Base-by-base conservation (phyloP, 176 grass and related monocot species). In the Aegilops umbellulata region DNA sequence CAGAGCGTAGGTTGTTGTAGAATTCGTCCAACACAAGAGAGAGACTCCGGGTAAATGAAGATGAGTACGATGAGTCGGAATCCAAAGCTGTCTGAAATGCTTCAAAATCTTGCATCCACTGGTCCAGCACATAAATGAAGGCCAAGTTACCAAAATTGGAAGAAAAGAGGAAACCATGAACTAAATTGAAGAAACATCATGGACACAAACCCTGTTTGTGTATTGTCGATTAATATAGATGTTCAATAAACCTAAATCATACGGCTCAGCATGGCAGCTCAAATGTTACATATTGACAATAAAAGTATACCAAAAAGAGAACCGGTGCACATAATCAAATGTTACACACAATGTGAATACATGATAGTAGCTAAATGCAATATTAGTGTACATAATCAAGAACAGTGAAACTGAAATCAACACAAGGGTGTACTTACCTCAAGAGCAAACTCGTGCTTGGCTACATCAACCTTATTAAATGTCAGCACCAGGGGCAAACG, bases 71-170 rank as follows among this genome's bases (percentile, higher is more conserved):
- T 73, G 91, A 88, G 82, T 99, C 97, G 3, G 92, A 88, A 11
- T 99, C 92, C 77, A 99, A 75, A 55, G 97, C 88, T 36, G 79
- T 82, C 89, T 95, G 97, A 93, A 95, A 99, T 2, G 92, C 90
- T 41, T 99, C 90, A 80, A 98, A 96, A 90, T 99, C 97, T 89
- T 96, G 80, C 94, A 96, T 99, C 94, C 97, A 99, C 97, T 98
- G 90, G 20, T 89, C 13, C 30, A 88, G 82, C 20, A 87, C 39
- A 81, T 15, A 80, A 77, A 76, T 73, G 70, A 88, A 38, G 8
- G 36, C 78, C 80, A 42, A 70, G 27, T 79, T 27, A 84, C 16
- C 17, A 86, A 86, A 36, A 66, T 13, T 27, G 23, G 34, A n/a
- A 80, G 60, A 51, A 46, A 8, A 61, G 55, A 24, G 24, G n/a